Conservation (phyloP, 257 asterid genomes). For the Lavandula angustifolia region DNA sequence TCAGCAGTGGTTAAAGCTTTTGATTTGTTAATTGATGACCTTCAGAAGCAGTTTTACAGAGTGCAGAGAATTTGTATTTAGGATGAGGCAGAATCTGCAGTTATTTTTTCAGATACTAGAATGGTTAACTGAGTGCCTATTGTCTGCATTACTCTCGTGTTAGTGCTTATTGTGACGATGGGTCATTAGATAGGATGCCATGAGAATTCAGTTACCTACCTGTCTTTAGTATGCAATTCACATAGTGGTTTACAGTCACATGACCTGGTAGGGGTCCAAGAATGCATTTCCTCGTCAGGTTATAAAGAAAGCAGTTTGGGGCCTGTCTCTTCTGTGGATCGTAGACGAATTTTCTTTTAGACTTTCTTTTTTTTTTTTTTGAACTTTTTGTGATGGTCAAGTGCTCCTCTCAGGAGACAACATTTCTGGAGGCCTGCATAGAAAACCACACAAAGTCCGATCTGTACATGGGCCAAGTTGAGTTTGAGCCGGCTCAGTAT, state of each 20-base stretch:
- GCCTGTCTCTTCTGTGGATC: constrained; percentile 22
- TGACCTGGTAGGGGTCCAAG: constrained; percentile 21
- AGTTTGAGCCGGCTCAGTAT: constrained; percentile 87
- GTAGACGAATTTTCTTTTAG: neutral
- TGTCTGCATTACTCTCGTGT: constrained; percentile 20
- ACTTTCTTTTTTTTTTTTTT: constrained; percentile 11
- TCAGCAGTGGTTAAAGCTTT: constrained; percentile 40
- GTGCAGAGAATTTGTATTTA: constrained; percentile 12
- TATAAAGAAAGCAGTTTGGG: constrained; percentile 18
- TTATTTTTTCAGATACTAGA: constrained; percentile 15
- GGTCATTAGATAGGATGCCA: constrained; percentile 22
- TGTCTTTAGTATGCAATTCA: constrained; percentile 7
- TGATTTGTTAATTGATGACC: constrained; percentile 44
- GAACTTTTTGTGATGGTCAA: constrained; percentile 34
- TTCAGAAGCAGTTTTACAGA: constrained; percentile 21
- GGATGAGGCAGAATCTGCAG: constrained; percentile 20
- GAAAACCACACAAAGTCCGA: constrained; percentile 95
- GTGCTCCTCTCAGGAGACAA: constrained; percentile 67
- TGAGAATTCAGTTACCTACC: neutral
- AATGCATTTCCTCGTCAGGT: constrained; percentile 29
- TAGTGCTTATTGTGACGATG: constrained; percentile 17
- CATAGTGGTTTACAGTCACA: constrained; percentile 16
- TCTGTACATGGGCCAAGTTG: constrained; percentile 98
- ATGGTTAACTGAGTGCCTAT: constrained; percentile 19
- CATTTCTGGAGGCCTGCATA: constrained; percentile 91